Conservation (phyloP, 2,329 filamentous ascomycete genomes). For the Fusarium longipes region DNA sequence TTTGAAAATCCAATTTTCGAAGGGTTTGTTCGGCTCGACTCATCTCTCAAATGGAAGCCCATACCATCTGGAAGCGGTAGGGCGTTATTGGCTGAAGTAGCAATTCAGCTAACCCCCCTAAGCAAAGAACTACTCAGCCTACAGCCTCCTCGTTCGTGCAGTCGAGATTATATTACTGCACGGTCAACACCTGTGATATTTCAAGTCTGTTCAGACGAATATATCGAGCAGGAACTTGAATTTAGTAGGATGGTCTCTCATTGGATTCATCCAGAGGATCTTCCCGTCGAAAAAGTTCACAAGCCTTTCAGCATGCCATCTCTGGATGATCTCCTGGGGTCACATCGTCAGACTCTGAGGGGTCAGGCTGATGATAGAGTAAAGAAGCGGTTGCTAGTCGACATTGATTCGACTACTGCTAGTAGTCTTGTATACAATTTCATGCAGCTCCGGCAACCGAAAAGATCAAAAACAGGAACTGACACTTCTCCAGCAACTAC, state of each 20-base stretch:
- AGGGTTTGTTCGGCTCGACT: constrained; percentile 17
- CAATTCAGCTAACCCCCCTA: constrained; percentile 5
- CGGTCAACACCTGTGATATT: constrained; percentile 21
- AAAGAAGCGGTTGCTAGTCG: constrained; percentile 21
- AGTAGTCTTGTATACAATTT: constrained; percentile 48
- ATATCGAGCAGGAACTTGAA: constrained; percentile 35
- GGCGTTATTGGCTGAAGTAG: constrained; percentile 26
- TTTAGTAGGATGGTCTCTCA: background rate
- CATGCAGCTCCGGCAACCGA: constrained; percentile 48
- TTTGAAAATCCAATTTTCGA: constrained; percentile 13
- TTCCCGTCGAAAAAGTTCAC: background rate
- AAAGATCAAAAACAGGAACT: constrained; percentile 33
- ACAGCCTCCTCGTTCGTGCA: constrained; percentile 20
- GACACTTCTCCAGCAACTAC: background rate
- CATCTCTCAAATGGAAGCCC: constrained; percentile 45
- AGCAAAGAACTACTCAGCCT: constrained; percentile 29
- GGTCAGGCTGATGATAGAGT: constrained; percentile 1
- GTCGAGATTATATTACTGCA: constrained; percentile 27
- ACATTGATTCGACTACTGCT: constrained; percentile 40
- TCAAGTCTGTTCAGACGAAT: constrained; percentile 32
- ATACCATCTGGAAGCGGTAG: constrained; percentile 16
- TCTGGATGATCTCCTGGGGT: constrained; percentile 9
- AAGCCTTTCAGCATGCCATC: background rate
- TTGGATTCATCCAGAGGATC: background rate
- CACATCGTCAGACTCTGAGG: background rate